Base-by-base conservation (phyloP, 495 filamentous ascomycete species). In the Thermothielavioides terrestris region DNA sequence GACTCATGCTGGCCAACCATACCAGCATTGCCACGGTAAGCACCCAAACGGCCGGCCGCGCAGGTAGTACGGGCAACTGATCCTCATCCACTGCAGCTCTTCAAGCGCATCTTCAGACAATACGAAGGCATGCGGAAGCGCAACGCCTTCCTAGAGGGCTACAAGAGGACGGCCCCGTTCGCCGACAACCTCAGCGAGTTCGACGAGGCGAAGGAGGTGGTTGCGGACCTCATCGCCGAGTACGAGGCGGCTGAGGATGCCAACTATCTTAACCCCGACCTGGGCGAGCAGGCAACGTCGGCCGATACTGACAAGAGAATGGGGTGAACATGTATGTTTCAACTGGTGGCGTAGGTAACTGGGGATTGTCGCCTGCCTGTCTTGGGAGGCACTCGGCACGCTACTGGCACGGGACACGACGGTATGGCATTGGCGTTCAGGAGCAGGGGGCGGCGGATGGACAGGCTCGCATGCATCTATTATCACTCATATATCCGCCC, bases 1-100 rank as follows among this genome's bases (percentile, higher is more conserved):
- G 92, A 25, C 77, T 98, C 46, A 98, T 98, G 92, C 67, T 98
- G 39, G 94, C 92, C 4, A 98, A 98, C 67, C 94, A 98, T 64
- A 98, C 92, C 4, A 94, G 89, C 40, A 94, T 98, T 45, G 89
- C 92, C 34, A 95, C 92, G 34, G 79, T 81, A 68, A 57, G 73
- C n/a, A n/a, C n/a, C n/a, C n/a, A n/a, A n/a, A n/a, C n/a, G n/a
- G n/a, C n/a, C n/a, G n/a, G n/a, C n/a, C n/a, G n/a, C n/a, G n/a
- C n/a, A n/a, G n/a, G n/a, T n/a, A n/a, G n/a, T n/a, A n/a, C n/a
- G n/a, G n/a, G n/a, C n/a, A n/a, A n/a, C n/a, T n/a, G n/a, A n/a
- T n/a, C n/a, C n/a, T n/a, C n/a, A n/a, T n/a, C 11, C 34, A 9
- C 17, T 37, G 37, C 50, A 80, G 65, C 76, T 98, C 9, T 98